Percentiles rank a stretch among this genome's conserved stretches.
phyloP scores from a whole-genome alignment of 305 asterid species.

The Petunia hybrid region DNA sequence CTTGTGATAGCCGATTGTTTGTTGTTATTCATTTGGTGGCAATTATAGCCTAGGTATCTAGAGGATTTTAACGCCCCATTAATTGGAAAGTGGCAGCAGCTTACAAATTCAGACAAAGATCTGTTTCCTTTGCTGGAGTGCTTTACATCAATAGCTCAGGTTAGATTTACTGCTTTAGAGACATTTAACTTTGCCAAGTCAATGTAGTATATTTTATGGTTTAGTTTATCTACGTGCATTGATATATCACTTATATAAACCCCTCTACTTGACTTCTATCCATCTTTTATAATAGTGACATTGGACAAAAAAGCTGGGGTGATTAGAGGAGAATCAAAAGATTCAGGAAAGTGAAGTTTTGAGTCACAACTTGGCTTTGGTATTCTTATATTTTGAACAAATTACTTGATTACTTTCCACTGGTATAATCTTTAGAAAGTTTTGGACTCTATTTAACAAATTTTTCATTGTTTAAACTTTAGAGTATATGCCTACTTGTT shows the following conservation, averaged over 20 bases:
- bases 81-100: slow-evolving; percentile 97
- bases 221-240: no score
- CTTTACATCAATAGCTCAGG: slow-evolving; percentile 98
- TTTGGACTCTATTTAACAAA: background rate
- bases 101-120: slow-evolving; percentile 91
- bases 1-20: background rate
- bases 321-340: background rate
- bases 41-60: slow-evolving; percentile 78
- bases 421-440: background rate
- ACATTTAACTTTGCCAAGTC: no score
- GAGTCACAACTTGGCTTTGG: background rate
- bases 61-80: slow-evolving; percentile 96
- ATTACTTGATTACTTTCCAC: background rate
- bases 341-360: background rate
- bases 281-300: background rate
- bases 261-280: background rate
- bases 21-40: slow-evolving; percentile 22
- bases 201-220: no score
- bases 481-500: background rate
- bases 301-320: background rate
- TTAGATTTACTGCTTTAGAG: slow-evolving; percentile 29
- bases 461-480: background rate
- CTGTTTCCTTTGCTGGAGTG: slow-evolving; percentile 94
- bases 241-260: background rate
- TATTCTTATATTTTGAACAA: background rate